A percentile compares a stretch with the other conserved stretches of the same genome.
Conservation (phyloP, 2,329 filamentous ascomycete genomes). For the Coleophoma crateriformis region DNA sequence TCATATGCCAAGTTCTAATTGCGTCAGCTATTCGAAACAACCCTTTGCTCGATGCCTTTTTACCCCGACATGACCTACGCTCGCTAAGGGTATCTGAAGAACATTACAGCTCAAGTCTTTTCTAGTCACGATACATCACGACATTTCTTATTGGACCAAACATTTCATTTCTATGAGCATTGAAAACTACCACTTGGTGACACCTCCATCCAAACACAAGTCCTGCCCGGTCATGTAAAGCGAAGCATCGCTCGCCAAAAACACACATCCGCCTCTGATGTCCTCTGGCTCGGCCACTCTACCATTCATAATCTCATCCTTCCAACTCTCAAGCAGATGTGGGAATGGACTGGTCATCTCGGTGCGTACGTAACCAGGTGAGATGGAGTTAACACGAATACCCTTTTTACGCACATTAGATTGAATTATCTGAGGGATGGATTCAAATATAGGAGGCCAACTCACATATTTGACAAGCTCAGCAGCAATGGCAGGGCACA, state of each 20-base stretch:
- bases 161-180: too few species aligned
- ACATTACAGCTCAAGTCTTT: too few species aligned
- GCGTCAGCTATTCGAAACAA: too few species aligned
- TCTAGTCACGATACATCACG: too few species aligned
- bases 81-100: too few species aligned
- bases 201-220: slow-evolving; percentile 17
- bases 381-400: slow-evolving; percentile 31
- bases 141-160: too few species aligned
- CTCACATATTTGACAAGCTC: slow-evolving; percentile 31
- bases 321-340: slow-evolving; percentile 26
- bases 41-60: too few species aligned
- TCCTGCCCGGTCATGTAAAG: slow-evolving; percentile 50
- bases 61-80: too few species aligned
- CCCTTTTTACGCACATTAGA: slow-evolving; percentile 26
- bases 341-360: slow-evolving; percentile 18
- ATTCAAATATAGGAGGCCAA: neutral
- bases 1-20: too few species aligned
- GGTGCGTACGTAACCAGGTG: slow-evolving; percentile 26
- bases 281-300: slow-evolving; percentile 23
- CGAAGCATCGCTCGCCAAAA: slow-evolving; percentile 55
- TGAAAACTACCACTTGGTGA: slow-evolving; percentile 11
- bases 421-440: neutral
- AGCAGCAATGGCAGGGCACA: slow-evolving; percentile 41
- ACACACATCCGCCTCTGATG: slow-evolving; percentile 36
- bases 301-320: slow-evolving; percentile 29